These are phyloP conservation scores for Plasmodium sp. DNA, from an alignment of 169 alveolate genomes.

Conservation along the genomic window DNA sequence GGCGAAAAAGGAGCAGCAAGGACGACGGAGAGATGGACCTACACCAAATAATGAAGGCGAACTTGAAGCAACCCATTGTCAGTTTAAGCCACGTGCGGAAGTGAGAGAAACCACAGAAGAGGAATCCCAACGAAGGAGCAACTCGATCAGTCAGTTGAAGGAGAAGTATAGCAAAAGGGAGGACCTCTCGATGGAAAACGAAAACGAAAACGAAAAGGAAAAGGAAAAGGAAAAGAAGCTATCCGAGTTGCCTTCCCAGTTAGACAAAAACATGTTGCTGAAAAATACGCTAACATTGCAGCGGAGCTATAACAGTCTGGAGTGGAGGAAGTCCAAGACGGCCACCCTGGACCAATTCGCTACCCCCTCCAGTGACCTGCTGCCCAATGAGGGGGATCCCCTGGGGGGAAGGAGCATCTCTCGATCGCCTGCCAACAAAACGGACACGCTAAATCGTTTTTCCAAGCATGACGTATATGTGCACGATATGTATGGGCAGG, in stretches of 20 bases:
- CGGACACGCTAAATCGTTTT: constrained; percentile 14
- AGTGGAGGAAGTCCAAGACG: constrained; percentile 17
- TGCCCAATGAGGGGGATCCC: not conserved
- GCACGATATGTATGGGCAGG: not conserved
- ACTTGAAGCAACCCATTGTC: not conserved
- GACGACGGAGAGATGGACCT: not conserved
- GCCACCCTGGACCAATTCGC: not conserved
- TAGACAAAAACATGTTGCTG: constrained; percentile 3
- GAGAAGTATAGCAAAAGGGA: not conserved
- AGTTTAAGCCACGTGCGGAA: not conserved
- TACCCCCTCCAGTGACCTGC: not conserved
- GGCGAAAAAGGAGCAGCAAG: not conserved
- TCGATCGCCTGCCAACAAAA: not conserved
- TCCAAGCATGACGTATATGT: not conserved
- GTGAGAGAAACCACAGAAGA: not conserved
- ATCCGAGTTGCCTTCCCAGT: not conserved
- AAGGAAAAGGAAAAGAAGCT: not conserved
- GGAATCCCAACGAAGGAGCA: not conserved
- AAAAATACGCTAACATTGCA: constrained; percentile 21
- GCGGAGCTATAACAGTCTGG: constrained; percentile 5
- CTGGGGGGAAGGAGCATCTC: not conserved
- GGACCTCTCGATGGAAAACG: not conserved
- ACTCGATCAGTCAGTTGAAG: not conserved
- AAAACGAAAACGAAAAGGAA: not conserved
- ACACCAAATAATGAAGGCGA: not conserved